Evolutionary conservation across 768 basidiomycete genomes (phyloP).

Genomic region (Sistotremastrum suecicum): DNA sequence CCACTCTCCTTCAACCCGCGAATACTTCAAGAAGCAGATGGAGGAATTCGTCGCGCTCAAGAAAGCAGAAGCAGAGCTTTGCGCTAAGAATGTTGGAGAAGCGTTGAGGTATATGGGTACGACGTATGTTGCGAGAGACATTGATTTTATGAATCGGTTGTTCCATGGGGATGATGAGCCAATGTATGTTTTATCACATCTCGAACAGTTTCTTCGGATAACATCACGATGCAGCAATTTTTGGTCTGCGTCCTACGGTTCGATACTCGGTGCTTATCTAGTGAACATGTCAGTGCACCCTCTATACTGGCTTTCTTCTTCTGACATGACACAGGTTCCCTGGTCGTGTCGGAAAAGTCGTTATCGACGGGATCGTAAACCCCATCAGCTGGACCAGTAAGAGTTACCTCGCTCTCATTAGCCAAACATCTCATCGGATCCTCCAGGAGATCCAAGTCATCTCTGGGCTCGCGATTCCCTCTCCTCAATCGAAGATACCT

Average conservation of each 20-base stretch:
- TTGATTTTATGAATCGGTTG: conserved; percentile 6
- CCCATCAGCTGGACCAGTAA: conserved; percentile 5
- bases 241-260: conserved; percentile 8
- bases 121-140: conserved; percentile 6
- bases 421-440: no score
- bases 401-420: not conserved
- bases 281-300: conserved; percentile 7
- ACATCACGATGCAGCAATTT: conserved; percentile 4
- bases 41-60: not conserved
- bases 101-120: conserved; percentile 8
- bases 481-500: no score
- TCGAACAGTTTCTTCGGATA: not conserved
- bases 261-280: conserved; percentile 8
- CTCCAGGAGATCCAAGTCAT: no score
- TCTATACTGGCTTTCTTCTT: no score
- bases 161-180: conserved; percentile 6
- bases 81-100: conserved; percentile 4
- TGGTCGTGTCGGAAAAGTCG: conserved; percentile 7
- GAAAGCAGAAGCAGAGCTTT: conserved; percentile 4
- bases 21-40: conserved; percentile 1
- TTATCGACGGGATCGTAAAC: conserved; percentile 8
- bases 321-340: conserved; percentile 5
- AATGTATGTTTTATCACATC: conserved; percentile 2
- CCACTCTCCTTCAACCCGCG: not conserved
- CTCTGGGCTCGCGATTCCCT: no score